phyloP scores from a whole-genome alignment of 805 yeast genomes.

The Yarrowia osloensis region DNA sequence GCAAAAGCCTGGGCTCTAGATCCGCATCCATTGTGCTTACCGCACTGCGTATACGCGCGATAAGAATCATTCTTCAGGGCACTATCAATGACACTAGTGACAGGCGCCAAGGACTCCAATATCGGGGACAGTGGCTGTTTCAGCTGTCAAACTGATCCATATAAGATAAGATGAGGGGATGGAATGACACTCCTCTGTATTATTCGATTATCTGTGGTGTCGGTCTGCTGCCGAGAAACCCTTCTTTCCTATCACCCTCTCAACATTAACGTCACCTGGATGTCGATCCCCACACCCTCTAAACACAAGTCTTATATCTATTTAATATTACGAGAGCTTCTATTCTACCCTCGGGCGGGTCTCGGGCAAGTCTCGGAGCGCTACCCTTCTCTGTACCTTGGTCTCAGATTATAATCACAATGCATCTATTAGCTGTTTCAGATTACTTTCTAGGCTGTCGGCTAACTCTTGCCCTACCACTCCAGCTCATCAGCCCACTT shows the following conservation, averaged over 20 bases:
- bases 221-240: too few relatives aligned
- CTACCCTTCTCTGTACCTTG: not conserved
- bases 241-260: too few relatives aligned
- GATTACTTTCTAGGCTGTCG: not conserved
- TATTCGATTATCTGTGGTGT: not conserved
- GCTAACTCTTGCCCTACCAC: not conserved
- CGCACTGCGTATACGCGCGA: too few relatives aligned
- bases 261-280: too few relatives aligned
- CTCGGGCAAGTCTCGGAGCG: not conserved
- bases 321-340: not conserved
- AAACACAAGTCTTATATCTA: not conserved
- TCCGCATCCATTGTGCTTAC: too few relatives aligned
- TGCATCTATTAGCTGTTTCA: not conserved
- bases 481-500: conserved; percentile 19
- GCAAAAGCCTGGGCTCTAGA: too few relatives aligned
- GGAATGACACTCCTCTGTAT: not conserved
- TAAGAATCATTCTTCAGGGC: too few relatives aligned
- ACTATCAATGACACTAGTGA: not conserved
- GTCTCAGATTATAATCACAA: not conserved
- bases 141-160: not conserved
- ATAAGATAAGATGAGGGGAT: not conserved
- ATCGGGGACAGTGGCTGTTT: not conserved
- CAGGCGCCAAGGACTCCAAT: too few relatives aligned
- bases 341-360: not conserved
- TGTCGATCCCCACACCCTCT: not conserved